Evolutionary conservation across 1,284 basidiomycete species (phyloP), one percentile per base, ranked within the genome.

Genomic region (Boletus nobilissimus): DNA sequence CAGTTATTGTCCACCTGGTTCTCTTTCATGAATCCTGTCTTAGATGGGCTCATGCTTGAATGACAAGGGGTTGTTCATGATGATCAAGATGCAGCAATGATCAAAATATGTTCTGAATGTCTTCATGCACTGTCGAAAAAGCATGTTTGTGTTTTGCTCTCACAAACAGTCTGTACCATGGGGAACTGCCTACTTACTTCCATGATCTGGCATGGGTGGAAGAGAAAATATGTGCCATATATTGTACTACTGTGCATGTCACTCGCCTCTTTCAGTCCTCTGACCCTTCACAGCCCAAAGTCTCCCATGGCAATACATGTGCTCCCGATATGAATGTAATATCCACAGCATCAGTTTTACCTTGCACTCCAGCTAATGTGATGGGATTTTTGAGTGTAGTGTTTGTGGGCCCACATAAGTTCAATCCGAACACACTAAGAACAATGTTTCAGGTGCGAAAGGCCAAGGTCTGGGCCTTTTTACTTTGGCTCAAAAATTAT

Each of bases 301-400:
- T 70, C 3, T 70, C 60, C 14, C 54, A 70, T 60, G 69, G 48
- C 16, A 70, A 70, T 39, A 70, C 51, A 29, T 70, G 68, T 57
- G 48, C 68, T 10, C 48, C 54, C 57, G 48, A 70, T n/a, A 70
- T 70, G 68, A 70, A 57, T 34, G 68, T 70, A 19, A 24, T 54
- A 19, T 69, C 68, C 22, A 70, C 51, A 11, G 51, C 68, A 29
- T 57, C 68, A 18, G 36, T 70, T n/a, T 54, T 70, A n/a, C 68
- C 68, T 38, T 22, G 60, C n/a, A 43, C 54, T 8, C 57, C 70
- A 26, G 57, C 57, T 16, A 40, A 62, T 43, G 39, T 71, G 10
- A 16, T 40, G 9, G 40, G 70, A 11, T 34, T 43, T 26, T 40
- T 71, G 9, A 62, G 57, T 34, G n/a, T 71, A 7, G 36, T 71